Base-by-base conservation (phyloP, 1,139 yeast species). In the Pichia sp. region DNA sequence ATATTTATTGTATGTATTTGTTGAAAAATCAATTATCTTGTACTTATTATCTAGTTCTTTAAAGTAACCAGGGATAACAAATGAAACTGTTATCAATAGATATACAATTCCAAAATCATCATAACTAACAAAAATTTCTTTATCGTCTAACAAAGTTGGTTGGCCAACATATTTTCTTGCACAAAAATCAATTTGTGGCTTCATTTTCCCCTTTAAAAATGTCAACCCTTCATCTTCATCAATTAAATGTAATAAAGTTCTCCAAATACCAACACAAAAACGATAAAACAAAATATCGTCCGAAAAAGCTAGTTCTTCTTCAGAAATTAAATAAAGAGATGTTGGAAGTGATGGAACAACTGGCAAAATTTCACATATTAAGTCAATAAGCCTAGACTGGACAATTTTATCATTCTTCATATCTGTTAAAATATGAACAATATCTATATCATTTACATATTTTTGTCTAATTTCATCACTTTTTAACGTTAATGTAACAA, bases 401-500 rank as follows among this genome's bases (percentile, higher is more conserved):
- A 58, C 49, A 18, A 60, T 50, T 2, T 56, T 55, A 43, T 63
- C 55, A 4, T 34, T 14, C 43, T 58, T 59, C 60, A 67, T 62
- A 28, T 56, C 45, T 4, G 45, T 30, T 42, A 66, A 50, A 14
- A 60, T 36, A 6, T 46, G 42, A 18, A 56, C 36, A 9, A 65
- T 55, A 16, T 33, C 45, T 36, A 61, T 64, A 38, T 57, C 54
- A 1, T 63, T 59, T 3, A 57, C 28, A 11, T 65, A 47, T 41
- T 66, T 54, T 36, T 67, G 58, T 49, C 59, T 58, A 14, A 67
- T 55, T 41, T 64, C 53, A 30, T 62, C 66, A 18, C 69, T 69
- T 10, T 53, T 45, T 10, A 45, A 30, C 1, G 67, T 55, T 25
- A 66, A 49, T 2, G 50, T 41, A 3, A 56, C 64, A 19, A 64